Evolutionary conservation across 2,329 filamentous ascomycete species (phyloP), one percentile per base, ranked within the genome.

Genomic region (Rasamsonia emersonii): DNA sequence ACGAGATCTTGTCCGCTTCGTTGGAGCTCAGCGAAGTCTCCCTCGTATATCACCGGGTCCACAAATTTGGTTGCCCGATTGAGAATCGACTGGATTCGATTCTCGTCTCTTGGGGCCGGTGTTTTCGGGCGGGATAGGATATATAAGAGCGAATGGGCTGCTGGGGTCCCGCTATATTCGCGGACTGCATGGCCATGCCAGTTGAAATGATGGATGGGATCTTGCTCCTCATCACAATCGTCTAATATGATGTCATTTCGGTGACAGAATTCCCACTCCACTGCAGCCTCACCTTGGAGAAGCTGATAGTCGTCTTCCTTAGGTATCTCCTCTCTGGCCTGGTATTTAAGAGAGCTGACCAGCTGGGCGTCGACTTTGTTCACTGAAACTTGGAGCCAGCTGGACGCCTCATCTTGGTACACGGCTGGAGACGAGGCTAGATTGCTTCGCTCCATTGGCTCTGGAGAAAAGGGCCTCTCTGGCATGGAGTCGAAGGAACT

Each of bases 171-270:
- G 30, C 41, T 49, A 10, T 37, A 18, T 9, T 23, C 24, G 5
- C 32, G 36, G 3, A 41, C 33, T 0, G 39, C 37, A 2, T 19
- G 1, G 0, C 49, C 45, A 9, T 33, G 15, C 48, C 48, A 53
- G 26, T 50, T 52, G 32, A 45, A 51, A 21, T 53, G 49, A 15
- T 52, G 50, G 2, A 46, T 37, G 41, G 43, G 24, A 14, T 14
- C 8, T 10, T 10, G 4, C 44, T 44, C 19, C 30, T 32, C 11
- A 23, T 26, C 13, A 13, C 14, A 10, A 30, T 31, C 11, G 23
- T 26, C 13, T n/a, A 13, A 10, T 19, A 20, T 25, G 11, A 18
- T 10, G 18, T 10, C 8, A 10, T 18, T 18, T 17, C 35, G 24
- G 10, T 13, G 30, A 7, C 14, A 18, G n/a, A 37, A 34, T 24